Evolutionary conservation across 768 basidiomycete genomes (phyloP).

Genomic region (Trametes coccinea): DNA sequence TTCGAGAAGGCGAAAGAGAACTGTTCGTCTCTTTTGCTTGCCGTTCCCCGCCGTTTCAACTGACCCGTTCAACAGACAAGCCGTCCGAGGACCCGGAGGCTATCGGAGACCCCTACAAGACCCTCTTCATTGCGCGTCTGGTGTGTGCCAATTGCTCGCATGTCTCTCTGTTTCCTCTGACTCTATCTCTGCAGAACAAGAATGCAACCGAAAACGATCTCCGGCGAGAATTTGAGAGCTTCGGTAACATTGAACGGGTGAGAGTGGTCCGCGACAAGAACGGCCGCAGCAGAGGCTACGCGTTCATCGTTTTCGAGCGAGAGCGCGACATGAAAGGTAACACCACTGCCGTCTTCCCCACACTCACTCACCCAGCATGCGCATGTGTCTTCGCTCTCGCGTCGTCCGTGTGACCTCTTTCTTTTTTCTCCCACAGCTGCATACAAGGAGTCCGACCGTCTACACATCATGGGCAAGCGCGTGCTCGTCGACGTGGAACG

Average conservation of each 20-base stretch:
- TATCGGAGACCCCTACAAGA: constrained; percentile 96
- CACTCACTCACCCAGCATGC: constrained; percentile 26
- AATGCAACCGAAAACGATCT: constrained; percentile 89
- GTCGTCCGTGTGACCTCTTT: constrained; percentile 22
- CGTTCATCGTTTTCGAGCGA: constrained; percentile 96
- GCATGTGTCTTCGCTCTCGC: constrained; percentile 16
- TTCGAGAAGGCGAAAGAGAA: constrained; percentile 82
- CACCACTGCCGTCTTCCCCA: constrained; percentile 18
- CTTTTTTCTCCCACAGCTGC: constrained; percentile 54
- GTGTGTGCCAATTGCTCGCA: constrained; percentile 42
- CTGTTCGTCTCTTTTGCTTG: constrained; percentile 54
- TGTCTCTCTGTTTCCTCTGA: background rate
- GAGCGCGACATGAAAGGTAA: constrained; percentile 99
- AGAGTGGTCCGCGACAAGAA: constrained; percentile 92
- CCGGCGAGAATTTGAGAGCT: constrained; percentile 92
- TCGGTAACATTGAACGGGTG: constrained; percentile 92
- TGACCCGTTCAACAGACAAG: constrained; percentile 61
- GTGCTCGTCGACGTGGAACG: constrained; percentile 98
- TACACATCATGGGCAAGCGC: constrained; percentile 93
- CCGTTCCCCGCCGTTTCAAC: constrained; percentile 6
- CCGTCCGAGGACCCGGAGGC: constrained; percentile 91
- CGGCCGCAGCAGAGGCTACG: constrained; percentile 85
- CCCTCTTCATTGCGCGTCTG: constrained; percentile 92
- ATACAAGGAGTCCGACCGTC: constrained; percentile 97
- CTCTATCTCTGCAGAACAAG: constrained; percentile 66